These are phyloP conservation scores for Claviceps arundinis DNA, from an alignment of 2,329 filamentous ascomycete species.

Conservation along the genomic window DNA sequence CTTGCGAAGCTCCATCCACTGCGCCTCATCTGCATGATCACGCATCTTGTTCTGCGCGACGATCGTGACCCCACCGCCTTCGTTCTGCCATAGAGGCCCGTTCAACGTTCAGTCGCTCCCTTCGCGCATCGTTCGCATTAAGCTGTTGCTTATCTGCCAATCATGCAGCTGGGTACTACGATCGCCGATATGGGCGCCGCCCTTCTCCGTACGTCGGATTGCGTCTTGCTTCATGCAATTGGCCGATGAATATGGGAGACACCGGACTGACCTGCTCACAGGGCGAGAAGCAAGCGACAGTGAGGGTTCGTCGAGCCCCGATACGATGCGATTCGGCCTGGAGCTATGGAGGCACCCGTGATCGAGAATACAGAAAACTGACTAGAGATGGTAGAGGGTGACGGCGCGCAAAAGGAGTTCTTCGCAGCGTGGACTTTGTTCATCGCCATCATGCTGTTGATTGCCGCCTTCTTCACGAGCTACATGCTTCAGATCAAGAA, in stretches of 20 bases:
- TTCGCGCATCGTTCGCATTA: neutral
- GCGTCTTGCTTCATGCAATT: neutral
- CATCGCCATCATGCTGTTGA: slow-evolving; percentile 88
- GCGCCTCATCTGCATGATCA: neutral
- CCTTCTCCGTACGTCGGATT: slow-evolving; percentile 17
- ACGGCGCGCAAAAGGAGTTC: slow-evolving; percentile 84
- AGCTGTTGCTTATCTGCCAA: slow-evolving; percentile 1
- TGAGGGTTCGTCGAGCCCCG: slow-evolving; percentile 17
- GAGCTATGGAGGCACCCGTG: slow-evolving; percentile 2
- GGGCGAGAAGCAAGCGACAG: slow-evolving; percentile 17
- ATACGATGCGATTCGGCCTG: neutral
- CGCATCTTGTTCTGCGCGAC: neutral
- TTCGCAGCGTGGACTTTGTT: slow-evolving; percentile 95
- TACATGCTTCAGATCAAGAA: slow-evolving; percentile 95
- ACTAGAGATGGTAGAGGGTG: slow-evolving; percentile 39
- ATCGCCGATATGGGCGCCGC: slow-evolving; percentile 18
- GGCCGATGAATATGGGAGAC: neutral
- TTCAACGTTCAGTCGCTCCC: neutral
- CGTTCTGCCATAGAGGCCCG: neutral
- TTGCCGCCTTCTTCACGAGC: slow-evolving; percentile 89
- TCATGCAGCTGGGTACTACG: slow-evolving; percentile 13
- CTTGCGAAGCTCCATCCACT: slow-evolving; percentile 2
- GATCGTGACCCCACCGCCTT: neutral
- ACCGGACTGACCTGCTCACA: slow-evolving; percentile 1
- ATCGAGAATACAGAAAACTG: neutral